Base-by-base conservation (phyloP, 495 filamentous ascomycete genomes). In the Thermochaetoides thermophila region DNA sequence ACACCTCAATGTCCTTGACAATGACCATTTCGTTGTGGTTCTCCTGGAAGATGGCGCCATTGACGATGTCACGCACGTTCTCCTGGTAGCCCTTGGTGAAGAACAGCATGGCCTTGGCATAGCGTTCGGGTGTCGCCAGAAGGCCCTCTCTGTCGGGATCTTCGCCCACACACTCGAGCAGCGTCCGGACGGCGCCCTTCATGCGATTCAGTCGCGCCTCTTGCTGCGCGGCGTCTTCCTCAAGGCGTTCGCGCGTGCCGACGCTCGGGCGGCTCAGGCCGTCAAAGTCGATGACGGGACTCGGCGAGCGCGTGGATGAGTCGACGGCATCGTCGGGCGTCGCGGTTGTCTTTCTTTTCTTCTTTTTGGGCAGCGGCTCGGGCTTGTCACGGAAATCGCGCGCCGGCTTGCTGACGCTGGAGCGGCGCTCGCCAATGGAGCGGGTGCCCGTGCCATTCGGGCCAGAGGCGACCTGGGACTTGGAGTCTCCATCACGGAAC, bases 71-170 rank as follows among this genome's bases (percentile, higher is more conserved):
- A 37, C 75, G 65, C 28, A 97, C 72, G 53, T 95, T 95, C 66
- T 97, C 79, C 58, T 95, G 83, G 47, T 97, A 97, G 17, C 89
- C 89, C 53, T 94, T 92, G n/a, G 89, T 97, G 60, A 97, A 93
- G 65, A 81, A 92, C 14, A 97, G 68, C 84, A 97, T 86, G 4
- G 89, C 89, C 56, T 87, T 87, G 38, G 91, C 89, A 58, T 95
- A 95, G 37, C 89, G 64, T 43, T 81, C 74, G 2, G 91, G 89
- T 1, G 89, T 97, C 25, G 75, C 79, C 2, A 80, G 68, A 17
- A 97, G 64, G 5, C 89, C 89, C 49, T 94, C 86, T 24, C 89
- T 71, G 46, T 87, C 77, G 0, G 89, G 84, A 51, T 97, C 91
- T 57, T 97, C 89, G 37, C 89, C 91, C 25, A 97, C 69, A 45